Base-by-base conservation (phyloP, 352 stramenopile genomes). In the Pythium phragmiticola region DNA sequence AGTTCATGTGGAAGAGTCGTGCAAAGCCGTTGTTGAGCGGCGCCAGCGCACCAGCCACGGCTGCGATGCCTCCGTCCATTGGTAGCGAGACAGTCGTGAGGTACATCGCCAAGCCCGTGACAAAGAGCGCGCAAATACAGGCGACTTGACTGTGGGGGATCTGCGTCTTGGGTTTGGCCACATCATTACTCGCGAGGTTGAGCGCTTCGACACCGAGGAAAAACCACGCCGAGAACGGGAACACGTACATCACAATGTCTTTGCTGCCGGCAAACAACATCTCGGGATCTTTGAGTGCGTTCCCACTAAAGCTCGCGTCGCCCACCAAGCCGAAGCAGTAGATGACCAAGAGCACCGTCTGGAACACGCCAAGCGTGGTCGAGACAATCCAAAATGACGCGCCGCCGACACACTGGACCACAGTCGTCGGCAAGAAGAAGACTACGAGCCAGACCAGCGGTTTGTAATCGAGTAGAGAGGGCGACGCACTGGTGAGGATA, bases 211-310 rank as follows among this genome's bases (percentile, higher is more conserved):
- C 49, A 26, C 63, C 63, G 0, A 69, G 8, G 41, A 64, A 69
- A 26, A 69, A 61, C 49, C 60, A 73, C 33, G 66, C 37, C 3
- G 34, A 5, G 21, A 67, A 61, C 23, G 61, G 66, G 46, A 70
- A 63, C n/a, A 60, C 52, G 7, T 66, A 49, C 13, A 58, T 47
- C 21, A 30, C 37, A 2, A 13, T 26, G 19, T 39, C 19, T 17
- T 63, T 19, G 13, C 61, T 61, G 19, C 57, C 54, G 11, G 59
- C 14, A 33, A 46, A 53, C 28, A 54, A 2, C 7, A 28, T 21
- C 34, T 34, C 16, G 19, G 53, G 42, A 14, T 57, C 46, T 14
- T 5, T 28, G 7, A 52, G 21, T 7, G 36, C 52, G 30, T 68
- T 65, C 4, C 9, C 33, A 0, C 9, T 41, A 37, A 62, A 51